phyloP scores from a whole-genome alignment of 805 yeast genomes.

The Tetrapisispora taiwanensis region DNA sequence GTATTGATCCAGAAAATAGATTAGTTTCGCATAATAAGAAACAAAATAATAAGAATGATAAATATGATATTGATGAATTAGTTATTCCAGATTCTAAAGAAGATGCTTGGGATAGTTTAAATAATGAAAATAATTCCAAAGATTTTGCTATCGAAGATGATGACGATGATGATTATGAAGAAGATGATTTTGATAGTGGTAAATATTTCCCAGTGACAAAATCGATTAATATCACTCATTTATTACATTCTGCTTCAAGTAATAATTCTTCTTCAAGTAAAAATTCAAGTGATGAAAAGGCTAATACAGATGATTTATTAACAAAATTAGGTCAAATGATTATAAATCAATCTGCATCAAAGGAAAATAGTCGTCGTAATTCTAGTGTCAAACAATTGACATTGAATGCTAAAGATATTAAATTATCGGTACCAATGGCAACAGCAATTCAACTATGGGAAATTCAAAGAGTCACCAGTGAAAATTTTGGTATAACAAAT shows the following conservation, averaged over 20 bases:
- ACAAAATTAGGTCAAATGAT: conserved; percentile 19
- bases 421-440: conserved; percentile 41
- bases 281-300: conserved; percentile 1
- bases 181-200: conserved; percentile 12
- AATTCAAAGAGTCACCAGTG: conserved; percentile 51
- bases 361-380: conserved; percentile 7
- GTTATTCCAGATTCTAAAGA: conserved; percentile 40
- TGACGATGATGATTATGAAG: conserved; percentile 12
- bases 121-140: conserved; percentile 6
- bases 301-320: background rate
- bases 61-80: conserved; percentile 65
- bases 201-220: conserved; percentile 26
- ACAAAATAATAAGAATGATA: conserved; percentile 21
- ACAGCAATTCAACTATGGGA: conserved; percentile 74
- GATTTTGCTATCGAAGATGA: conserved; percentile 12
- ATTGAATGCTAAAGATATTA: conserved; percentile 7
- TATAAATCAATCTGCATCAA: conserved; percentile 13
- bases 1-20: conserved; percentile 47
- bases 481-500: conserved; percentile 41
- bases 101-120: conserved; percentile 46
- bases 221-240: conserved; percentile 29
- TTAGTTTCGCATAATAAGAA: conserved; percentile 67
- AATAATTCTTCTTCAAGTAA: conserved; percentile 7
- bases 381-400: background rate
- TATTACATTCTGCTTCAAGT: conserved; percentile 22